Evolutionary conservation across 495 filamentous ascomycete species (phyloP), one percentile per base, ranked within the genome.

Genomic region (Penicillium paradoxum): DNA sequence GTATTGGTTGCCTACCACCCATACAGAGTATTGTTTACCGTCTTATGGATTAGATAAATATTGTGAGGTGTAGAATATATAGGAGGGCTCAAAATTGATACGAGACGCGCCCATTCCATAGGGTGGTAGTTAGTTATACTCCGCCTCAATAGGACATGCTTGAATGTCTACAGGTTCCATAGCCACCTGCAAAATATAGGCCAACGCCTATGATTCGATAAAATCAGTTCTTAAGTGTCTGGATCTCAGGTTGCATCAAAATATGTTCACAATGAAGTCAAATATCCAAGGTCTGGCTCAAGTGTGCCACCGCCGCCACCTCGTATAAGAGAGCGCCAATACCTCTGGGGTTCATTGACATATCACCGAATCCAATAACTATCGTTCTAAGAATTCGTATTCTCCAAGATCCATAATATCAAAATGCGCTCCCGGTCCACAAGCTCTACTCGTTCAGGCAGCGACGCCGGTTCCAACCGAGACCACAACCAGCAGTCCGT

Each of bases 381-480:
- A 27, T 27, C 3, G 7, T 7, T 27, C 24, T 27, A 3, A 27
- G 7, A 27, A 3, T 7, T 27, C 24, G 3, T 27, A 27, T 27
- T 27, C 24, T 27, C 7, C 24, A 27, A 27, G 24, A 27, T n/a
- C n/a, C 24, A 27, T 27, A 3, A 27, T 27, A 27, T 27, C n/a
- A 56, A 14, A 22, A 65, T 62, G 59, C 27, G 50, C 2, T 51
- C 62, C 27, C 59, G 59, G 22, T 58, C 56, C 14, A 15, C 45
- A 30, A 60, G 51, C 17, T 45, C 48, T 9, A 41, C 17, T 18
- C 38, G 36, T 1, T 50, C 54, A 29, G 44, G 49, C 46, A 30
- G 45, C 29, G 52, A 59, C 8, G 30, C 19, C 30, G 41, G 45
- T 0, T 42, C 55, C 7, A 34, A 51, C n/a, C 36, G 47, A 34